Evolutionary conservation across 2,329 filamentous ascomycete genomes (phyloP), one percentile per base, ranked within the genome.

Genomic region (Cytospora schulzeri): DNA sequence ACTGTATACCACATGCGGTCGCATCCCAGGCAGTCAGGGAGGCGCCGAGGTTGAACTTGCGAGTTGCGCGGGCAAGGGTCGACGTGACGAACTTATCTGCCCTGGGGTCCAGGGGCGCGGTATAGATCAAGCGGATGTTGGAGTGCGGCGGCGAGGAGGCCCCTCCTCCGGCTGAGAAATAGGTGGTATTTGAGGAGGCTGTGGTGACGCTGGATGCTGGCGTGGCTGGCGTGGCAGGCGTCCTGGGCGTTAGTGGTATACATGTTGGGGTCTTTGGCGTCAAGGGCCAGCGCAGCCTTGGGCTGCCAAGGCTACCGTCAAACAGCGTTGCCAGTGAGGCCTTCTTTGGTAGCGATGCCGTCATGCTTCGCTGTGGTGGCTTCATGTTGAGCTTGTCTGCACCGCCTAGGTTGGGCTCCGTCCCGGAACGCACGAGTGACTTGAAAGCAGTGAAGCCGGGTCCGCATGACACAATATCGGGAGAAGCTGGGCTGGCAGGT

Each of bases 31-130:
- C 65, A 1, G 48, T 55, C 8, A 67, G 52, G 2, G 62, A 52
- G 14, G 45, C 56, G 33, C 48, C 14, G 24, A 65, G 59, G 41
- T 60, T 33, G 33, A 65, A 65, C 11, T 57, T 62, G 62, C 77
- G 80, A 67, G 81, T 80, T 5, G 85, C 83, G 69, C 83, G 86
- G 41, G 77, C 74, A 26, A 88, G 76, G 1, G 80, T 79, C 14
- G 78, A 73, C 19, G 76, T 78, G 41, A 88, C 74, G 2, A 77
- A 74, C 70, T 78, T 81, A 65, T 83, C 81, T 2, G 81, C 81
- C 56, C 78, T 79, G 2, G 76, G 71, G 5, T 79, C 77, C 33
- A 87, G 71, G 1, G 78, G 71, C 33, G 78, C 75, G 29, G 81
- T 76, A 69, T 85, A 76, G 35, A 86, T 75, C 29, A 88, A 76